Percentiles rank a stretch among this genome's conserved stretches.
Conservation (phyloP, 2,329 filamentous ascomycete genomes). For the Colletotrichum shisoi region DNA sequence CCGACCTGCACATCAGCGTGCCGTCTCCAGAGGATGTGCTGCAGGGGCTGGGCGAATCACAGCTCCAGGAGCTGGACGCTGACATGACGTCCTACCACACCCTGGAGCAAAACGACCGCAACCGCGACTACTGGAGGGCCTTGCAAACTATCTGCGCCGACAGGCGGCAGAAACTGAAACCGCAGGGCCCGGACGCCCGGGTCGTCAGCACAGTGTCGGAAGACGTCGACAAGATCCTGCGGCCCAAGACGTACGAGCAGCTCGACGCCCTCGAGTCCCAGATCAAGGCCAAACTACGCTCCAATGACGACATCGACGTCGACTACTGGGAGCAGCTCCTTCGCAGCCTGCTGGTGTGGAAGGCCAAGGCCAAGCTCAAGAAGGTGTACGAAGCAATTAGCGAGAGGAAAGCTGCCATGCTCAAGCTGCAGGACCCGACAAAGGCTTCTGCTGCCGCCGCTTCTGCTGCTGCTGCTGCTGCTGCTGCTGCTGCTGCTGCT, state of each 20-base stretch:
- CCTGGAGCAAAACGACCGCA: slow-evolving; percentile 79
- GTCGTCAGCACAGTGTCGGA: slow-evolving; percentile 82
- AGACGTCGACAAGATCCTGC: slow-evolving; percentile 87
- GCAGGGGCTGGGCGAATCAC: slow-evolving; percentile 70
- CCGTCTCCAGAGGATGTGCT: slow-evolving; percentile 84
- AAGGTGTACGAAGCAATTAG: slow-evolving; percentile 80
- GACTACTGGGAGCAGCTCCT: slow-evolving; percentile 98
- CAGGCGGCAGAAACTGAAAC: slow-evolving; percentile 70
- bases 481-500: too few species aligned
- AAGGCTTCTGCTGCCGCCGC: slow-evolving; percentile 65
- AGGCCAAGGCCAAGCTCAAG: slow-evolving; percentile 84
- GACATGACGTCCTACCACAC: slow-evolving; percentile 83
- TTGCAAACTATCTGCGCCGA: slow-evolving; percentile 85
- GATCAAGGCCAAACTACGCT: slow-evolving; percentile 84
- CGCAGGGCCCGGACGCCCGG: slow-evolving; percentile 70
- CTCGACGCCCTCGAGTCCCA: slow-evolving; percentile 86
- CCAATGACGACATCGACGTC: slow-evolving; percentile 90
- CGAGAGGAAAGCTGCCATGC: slow-evolving; percentile 62
- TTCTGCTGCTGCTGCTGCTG: too few species aligned
- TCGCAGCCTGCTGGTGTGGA: slow-evolving; percentile 84
- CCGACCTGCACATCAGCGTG: slow-evolving; percentile 75
- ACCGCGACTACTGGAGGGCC: slow-evolving; percentile 91
- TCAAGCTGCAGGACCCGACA: slow-evolving; percentile 72
- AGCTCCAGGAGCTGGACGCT: slow-evolving; percentile 78
- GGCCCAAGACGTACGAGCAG: slow-evolving; percentile 85